Base-by-base conservation (phyloP, 1,284 basidiomycete genomes). In the Apiotrichum sp. region DNA sequence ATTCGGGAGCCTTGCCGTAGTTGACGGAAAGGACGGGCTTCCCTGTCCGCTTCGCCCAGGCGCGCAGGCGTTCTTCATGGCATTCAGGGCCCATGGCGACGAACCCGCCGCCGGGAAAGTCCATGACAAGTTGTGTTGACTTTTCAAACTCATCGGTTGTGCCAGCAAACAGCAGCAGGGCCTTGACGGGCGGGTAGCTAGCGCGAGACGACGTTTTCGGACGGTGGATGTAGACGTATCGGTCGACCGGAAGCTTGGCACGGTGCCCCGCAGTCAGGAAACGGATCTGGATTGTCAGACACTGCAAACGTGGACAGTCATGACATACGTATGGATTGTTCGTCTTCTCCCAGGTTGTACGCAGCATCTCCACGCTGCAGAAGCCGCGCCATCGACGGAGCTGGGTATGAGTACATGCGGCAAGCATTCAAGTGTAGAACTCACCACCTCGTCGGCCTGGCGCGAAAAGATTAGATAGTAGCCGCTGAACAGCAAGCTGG, bases 1-100 rank as follows among this genome's bases (percentile, higher is more conserved):
- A 92, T 80, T 95, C 92, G 6, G 93, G 93, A 32, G 93, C 90
- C 77, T 98, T 98, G 53, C 92, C 89, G 72, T 98, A 98, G 65
- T 98, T 90, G 50, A 98, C 83, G 6, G 89, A 83, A 42, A 98
- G 77, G 2, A 98, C 83, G 9, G 90, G 89, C 67, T 85, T 85
- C 6, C 86, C 82, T 0, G 88, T 91, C 56, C 81, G 81, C 42
- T 84, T 80, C 4, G 93, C 87, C 89, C 95, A 95, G 62, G 82
- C 81, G 50, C 89, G 80, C 47, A 98, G 79, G n/a, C 95, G 82
- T 70, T 98, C 95, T 75, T 96, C 93, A 66, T 97, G 95, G 75
- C 97, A 92, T 65, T 89, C 86, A 1, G 93, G 93, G 11, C 82
- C 84, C 93, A 98, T 97, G 39, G 89, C 89, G 51, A 98, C 86